Evolutionary conservation across 768 basidiomycete genomes (phyloP).

Genomic region (Agaricus blazei): DNA sequence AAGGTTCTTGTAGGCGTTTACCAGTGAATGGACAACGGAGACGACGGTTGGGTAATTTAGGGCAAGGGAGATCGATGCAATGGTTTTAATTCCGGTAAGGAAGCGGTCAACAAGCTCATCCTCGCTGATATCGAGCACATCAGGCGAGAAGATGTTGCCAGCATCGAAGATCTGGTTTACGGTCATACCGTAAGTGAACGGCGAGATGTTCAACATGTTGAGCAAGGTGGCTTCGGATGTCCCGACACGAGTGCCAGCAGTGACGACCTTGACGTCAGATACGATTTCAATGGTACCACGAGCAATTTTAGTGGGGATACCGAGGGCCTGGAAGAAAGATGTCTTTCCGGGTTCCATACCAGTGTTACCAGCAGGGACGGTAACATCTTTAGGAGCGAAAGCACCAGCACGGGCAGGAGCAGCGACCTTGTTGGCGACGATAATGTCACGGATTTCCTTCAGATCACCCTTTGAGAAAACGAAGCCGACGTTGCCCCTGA

Average conservation of each 20-base stretch:
- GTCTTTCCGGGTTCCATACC: slow-evolving; percentile 99
- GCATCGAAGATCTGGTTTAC: slow-evolving; percentile 95
- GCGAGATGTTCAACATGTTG: slow-evolving; percentile 99
- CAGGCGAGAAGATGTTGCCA: slow-evolving; percentile 87
- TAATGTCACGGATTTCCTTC: slow-evolving; percentile 91
- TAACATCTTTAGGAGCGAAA: slow-evolving; percentile 86
- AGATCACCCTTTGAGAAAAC: slow-evolving; percentile 93
- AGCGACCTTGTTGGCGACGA: slow-evolving; percentile 95
- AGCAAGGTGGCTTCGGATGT: slow-evolving; percentile 95
- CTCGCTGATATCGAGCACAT: slow-evolving; percentile 92
- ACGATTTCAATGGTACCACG: slow-evolving; percentile 99
- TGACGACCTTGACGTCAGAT: slow-evolving; percentile 92
- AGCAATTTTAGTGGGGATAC: slow-evolving; percentile 99
- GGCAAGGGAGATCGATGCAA: slow-evolving; percentile 94
- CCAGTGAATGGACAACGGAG: slow-evolving; percentile 89
- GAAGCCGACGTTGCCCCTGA: slow-evolving; percentile 98
- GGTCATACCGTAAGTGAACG: slow-evolving; percentile 99
- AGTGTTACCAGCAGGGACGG: slow-evolving; percentile 93
- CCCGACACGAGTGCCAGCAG: slow-evolving; percentile 90
- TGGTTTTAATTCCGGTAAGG: slow-evolving; percentile 88
- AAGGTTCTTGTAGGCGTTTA: slow-evolving; percentile 99
- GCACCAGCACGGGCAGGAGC: slow-evolving; percentile 99
- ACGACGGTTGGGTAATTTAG: slow-evolving; percentile 95
- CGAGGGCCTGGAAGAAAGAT: slow-evolving; percentile 99
- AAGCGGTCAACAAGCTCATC: slow-evolving; percentile 88